These are phyloP conservation scores for Solanum hybrid DNA, from an alignment of 305 asterid genomes.

Conservation along the genomic window DNA sequence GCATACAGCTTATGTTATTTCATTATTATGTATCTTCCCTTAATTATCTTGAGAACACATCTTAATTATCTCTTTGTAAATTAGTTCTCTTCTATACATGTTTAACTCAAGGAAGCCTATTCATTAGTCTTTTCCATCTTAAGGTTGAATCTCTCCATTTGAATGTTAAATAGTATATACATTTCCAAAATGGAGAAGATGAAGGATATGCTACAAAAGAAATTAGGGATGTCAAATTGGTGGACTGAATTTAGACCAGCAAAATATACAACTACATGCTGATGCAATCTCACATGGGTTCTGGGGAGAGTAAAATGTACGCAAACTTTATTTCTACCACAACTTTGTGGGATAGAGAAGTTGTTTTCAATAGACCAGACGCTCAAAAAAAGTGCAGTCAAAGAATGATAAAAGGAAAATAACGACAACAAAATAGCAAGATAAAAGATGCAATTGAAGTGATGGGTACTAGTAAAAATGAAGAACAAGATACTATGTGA, in stretches of 20 bases:
- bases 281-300: not conserved
- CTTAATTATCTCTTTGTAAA: not conserved
- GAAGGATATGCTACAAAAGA: not conserved
- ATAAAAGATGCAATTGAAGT: not conserved
- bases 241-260: not conserved
- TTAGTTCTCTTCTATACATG: not conserved
- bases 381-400: not conserved
- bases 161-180: not conserved
- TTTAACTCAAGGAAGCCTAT: not conserved
- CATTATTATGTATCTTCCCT: not conserved
- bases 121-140: not conserved
- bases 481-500: not conserved
- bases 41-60: not conserved
- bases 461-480: not conserved
- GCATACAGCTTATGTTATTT: not conserved
- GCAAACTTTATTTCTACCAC: not conserved
- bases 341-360: not conserved
- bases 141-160: not conserved
- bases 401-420: not conserved
- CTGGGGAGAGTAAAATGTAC: not conserved
- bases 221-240: not conserved
- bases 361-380: not conserved
- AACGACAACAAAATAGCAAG: not conserved
- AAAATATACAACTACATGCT: not conserved
- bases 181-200: not conserved